Conservation (phyloP, 176 grass and related monocot genomes). For the Stipa capillata region DNA sequence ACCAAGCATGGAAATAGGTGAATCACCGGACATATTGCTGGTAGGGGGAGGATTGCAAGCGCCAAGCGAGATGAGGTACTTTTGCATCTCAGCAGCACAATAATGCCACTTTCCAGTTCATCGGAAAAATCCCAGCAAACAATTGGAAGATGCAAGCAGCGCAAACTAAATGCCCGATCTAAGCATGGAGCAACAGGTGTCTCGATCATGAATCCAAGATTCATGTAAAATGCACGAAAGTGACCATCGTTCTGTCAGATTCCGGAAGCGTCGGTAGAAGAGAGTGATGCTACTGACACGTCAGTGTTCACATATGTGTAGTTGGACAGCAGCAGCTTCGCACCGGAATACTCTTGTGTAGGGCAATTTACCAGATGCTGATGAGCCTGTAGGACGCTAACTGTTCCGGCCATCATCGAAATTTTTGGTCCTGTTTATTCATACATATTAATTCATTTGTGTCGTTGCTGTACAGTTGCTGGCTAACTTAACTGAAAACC, state of each 20-base stretch:
- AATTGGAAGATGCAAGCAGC: neutral
- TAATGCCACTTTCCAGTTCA: too few species aligned
- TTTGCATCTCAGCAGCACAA: neutral
- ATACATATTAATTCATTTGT: slow-evolving; percentile 41
- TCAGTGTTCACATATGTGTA: neutral
- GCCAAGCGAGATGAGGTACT: neutral
- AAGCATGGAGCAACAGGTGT: neutral
- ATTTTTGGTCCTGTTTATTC: slow-evolving; percentile 20
- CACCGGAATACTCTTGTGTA: neutral
- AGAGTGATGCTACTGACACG: neutral
- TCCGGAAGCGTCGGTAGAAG: neutral
- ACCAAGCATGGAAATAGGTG: too few species aligned
- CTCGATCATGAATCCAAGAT: neutral
- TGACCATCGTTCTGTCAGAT: neutral
- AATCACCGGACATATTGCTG: neutral
- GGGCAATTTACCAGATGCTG: neutral
- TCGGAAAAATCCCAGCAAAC: neutral
- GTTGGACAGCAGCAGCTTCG: neutral
- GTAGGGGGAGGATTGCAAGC: neutral
- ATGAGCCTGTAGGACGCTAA: slow-evolving; percentile 13
- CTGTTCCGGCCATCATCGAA: neutral
- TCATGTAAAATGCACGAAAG: neutral
- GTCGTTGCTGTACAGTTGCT: slow-evolving; percentile 28
- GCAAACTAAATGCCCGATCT: neutral
- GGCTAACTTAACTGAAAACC: neutral